Evolutionary conservation across 768 basidiomycete species (phyloP).

Genomic region (Trametes maxima): DNA sequence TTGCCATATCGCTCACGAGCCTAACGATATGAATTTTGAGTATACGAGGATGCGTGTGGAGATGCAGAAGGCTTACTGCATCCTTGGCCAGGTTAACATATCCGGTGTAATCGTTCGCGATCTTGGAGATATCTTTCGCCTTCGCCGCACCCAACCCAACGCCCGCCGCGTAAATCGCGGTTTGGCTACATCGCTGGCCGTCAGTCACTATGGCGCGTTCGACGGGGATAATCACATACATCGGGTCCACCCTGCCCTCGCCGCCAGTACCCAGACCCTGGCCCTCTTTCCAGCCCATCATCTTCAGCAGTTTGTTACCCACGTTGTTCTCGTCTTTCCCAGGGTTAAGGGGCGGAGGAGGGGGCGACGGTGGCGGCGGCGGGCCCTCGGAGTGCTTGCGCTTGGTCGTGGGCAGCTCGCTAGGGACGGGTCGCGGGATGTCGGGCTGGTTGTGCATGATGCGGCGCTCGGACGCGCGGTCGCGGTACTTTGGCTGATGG

Average conservation of each 20-base stretch:
- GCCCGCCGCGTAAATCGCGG: conserved; percentile 84
- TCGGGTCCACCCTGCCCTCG: conserved; percentile 86
- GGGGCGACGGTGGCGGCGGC: conserved; percentile 59
- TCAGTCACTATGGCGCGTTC: not conserved
- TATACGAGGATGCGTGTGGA: not conserved
- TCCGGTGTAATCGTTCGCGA: conserved; percentile 31
- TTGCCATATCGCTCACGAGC: conserved; percentile 39
- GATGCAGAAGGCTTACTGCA: conserved; percentile 26
- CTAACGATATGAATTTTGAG: conserved; percentile 21
- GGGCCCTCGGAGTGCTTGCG: conserved; percentile 64
- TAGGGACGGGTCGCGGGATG: conserved; percentile 54
- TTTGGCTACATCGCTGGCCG: conserved; percentile 51
- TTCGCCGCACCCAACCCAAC: conserved; percentile 93
- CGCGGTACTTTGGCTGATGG: conserved; percentile 82
- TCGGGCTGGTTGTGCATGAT: conserved; percentile 92
- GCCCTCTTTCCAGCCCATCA: conserved; percentile 98
- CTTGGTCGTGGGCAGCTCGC: conserved; percentile 36
- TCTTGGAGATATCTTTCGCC: conserved; percentile 68
- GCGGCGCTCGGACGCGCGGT: conserved; percentile 91
- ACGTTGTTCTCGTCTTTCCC: conserved; percentile 84
- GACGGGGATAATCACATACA: conserved; percentile 49
- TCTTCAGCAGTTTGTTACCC: conserved; percentile 90
- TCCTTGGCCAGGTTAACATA: conserved; percentile 35
- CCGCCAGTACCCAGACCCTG: conserved; percentile 81
- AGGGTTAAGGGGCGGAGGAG: conserved; percentile 65